Conservation (phyloP, 345 rosid genomes). For the Excoecaria cochinchinensis region DNA sequence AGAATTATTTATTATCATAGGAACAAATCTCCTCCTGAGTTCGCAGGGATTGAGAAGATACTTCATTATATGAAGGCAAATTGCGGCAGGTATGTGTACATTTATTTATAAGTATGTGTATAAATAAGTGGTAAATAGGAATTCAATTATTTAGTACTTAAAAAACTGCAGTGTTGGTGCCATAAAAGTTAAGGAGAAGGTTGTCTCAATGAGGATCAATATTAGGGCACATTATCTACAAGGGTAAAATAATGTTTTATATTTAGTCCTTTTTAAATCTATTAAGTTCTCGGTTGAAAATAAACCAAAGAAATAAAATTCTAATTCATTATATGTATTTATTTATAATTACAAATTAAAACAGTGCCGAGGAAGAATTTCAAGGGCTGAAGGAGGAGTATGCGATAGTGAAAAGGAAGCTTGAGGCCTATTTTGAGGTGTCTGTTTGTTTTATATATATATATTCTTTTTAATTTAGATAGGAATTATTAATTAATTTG, state of each 20-base stretch:
- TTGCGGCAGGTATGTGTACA: conserved; percentile 22
- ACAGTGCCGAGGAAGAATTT: conserved; percentile 19
- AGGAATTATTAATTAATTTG: too few species aligned
- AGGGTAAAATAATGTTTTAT: conserved; percentile 24
- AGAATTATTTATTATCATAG: conserved; percentile 4
- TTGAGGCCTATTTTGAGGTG: conserved; percentile 33
- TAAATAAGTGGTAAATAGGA: too few species aligned
- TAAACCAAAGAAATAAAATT: background rate
- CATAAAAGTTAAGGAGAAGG: conserved; percentile 17
- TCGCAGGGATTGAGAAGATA: conserved; percentile 7
- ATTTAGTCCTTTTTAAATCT: too few species aligned
- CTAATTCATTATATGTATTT: too few species aligned
- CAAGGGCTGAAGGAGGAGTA: conserved; percentile 22
- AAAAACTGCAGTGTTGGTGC: conserved; percentile 34
- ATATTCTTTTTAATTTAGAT: too few species aligned
- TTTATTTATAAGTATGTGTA: background rate
- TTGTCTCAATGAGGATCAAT: conserved; percentile 6
- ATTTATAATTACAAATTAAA: background rate
- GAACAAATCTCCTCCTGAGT: conserved; percentile 19
- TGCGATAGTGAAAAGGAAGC: conserved; percentile 23
- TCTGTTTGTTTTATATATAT: background rate
- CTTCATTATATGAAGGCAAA: conserved; percentile 28
- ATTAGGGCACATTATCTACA: conserved; percentile 9
- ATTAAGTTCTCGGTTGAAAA: background rate
- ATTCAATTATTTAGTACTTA: background rate